A percentile compares a stretch with the other conserved stretches of the same genome.
These are phyloP conservation scores for Flammula alnicola DNA, from an alignment of 1,284 basidiomycete genomes.

Conservation along the genomic window DNA sequence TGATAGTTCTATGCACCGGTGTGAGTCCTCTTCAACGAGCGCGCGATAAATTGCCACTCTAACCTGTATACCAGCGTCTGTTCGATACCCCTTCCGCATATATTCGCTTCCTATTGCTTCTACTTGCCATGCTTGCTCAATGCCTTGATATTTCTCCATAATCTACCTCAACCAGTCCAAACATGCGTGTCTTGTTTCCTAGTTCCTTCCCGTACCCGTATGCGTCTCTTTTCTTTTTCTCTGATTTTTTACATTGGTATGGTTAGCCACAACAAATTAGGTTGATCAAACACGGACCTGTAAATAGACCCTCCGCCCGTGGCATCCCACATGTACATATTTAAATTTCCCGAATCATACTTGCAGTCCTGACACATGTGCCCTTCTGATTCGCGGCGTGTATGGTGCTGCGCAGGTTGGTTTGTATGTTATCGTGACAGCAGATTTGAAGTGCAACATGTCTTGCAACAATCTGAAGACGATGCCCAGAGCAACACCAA, in stretches of 20 bases:
- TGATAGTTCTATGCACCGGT: conserved; percentile 15
- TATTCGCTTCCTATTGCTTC: background rate
- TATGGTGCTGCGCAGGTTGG: no score
- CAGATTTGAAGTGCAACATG: no score
- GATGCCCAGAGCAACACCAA: no score
- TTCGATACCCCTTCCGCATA: conserved; percentile 20
- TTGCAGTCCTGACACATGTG: no score
- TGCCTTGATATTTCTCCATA: conserved; percentile 11
- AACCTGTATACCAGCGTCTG: conserved; percentile 21
- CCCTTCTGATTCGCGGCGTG: no score
- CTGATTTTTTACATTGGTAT: conserved; percentile 11
- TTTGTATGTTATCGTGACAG: no score
- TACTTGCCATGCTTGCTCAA: background rate
- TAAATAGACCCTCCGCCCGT: conserved; percentile 12
- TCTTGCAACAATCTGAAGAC: no score
- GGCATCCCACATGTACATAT: conserved; percentile 6
- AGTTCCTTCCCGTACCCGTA: conserved; percentile 15
- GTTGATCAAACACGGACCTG: conserved; percentile 15
- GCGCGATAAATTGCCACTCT: conserved; percentile 12
- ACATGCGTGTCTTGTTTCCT: conserved; percentile 13
- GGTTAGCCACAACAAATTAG: conserved; percentile 9
- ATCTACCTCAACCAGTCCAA: conserved; percentile 9
- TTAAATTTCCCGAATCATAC: background rate
- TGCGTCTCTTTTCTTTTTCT: conserved; percentile 2
- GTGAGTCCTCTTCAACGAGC: conserved; percentile 14